Conservation (phyloP, 2,329 filamentous ascomycete genomes). For the Arthrobotrys entomopaga region DNA sequence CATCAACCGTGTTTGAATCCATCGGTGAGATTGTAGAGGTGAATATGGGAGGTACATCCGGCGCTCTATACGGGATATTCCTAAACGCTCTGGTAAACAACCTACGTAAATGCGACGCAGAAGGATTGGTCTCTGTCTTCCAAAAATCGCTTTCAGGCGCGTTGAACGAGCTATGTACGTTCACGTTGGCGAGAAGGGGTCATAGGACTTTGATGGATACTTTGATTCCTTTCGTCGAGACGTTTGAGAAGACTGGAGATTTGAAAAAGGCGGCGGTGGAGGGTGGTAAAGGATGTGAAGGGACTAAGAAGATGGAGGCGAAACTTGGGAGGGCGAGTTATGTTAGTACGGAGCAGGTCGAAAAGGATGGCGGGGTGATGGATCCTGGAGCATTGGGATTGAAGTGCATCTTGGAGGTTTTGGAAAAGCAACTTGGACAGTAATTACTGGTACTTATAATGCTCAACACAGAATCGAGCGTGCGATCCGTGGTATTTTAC, state of each 20-base stretch:
- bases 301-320: constrained; percentile 73
- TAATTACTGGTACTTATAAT: too few species aligned
- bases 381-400: constrained; percentile 78
- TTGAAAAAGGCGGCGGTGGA: constrained; percentile 70
- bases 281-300: constrained; percentile 70
- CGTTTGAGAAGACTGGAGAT: constrained; percentile 64
- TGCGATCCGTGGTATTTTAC: too few species aligned
- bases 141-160: constrained; percentile 59
- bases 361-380: constrained; percentile 67
- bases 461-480: too few species aligned
- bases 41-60: constrained; percentile 61
- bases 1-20: constrained; percentile 61
- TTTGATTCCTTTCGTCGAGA: constrained; percentile 68
- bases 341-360: constrained; percentile 69
- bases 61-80: constrained; percentile 60
- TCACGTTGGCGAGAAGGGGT: constrained; percentile 69
- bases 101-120: constrained; percentile 61
- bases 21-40: constrained; percentile 69
- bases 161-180: constrained; percentile 65
- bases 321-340: constrained; percentile 75
- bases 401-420: constrained; percentile 63
- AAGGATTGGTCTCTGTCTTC: constrained; percentile 21
- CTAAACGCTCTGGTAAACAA: constrained; percentile 55
- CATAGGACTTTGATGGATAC: constrained; percentile 71
- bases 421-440: constrained; percentile 57